Evolutionary conservation across 1,284 basidiomycete species (phyloP), one percentile per base, ranked within the genome.

Genomic region (Cryptococcus sp.): DNA sequence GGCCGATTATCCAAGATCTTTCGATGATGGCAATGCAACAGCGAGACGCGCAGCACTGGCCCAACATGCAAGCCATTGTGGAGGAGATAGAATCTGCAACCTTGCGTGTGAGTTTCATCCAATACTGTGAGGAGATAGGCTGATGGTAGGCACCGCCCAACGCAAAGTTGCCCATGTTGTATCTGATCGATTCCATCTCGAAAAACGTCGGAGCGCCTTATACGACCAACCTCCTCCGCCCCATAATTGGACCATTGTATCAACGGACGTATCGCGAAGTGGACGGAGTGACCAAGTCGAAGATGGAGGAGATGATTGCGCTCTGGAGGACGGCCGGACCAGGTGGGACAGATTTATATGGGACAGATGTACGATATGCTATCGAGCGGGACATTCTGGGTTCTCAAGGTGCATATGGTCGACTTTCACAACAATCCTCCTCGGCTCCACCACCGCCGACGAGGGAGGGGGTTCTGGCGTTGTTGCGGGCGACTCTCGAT

Each of bases 251-350:
- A 45, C 78, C 80, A 21, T 75, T 92, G 6, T 95, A 91, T 74
- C 76, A 92, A 58, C 82, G 86, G 56, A 84, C 90, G 25, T 94
- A 95, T 72, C 78, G 80, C 47, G 79, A 82, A 59, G 89, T 93
- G 54, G 90, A 94, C 66, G 82, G 82, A 34, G 74, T 75, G 32
- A 94, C 87, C 6, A 84, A 86, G 54, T 81, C 82, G 68, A 95
- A 94, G 73, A 91, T 97, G 86, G 89, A 93, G 66, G 92, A 97
- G 71, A 89, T 97, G 83, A 80, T 95, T 18, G 74, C 87, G 33
- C 91, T 92, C 9, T 97, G 92, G 92, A 80, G 90, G 26, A 86
- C 82, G 28, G 87, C 87, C 31, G 83, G 85, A 10, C 84, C 85
- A 2, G 78, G 78, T 41, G 81, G 85, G n/a, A 80, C 81, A 50